phyloP scores from a whole-genome alignment of 192 early-diverging fungal species.

The Backusella mclennaniae region DNA sequence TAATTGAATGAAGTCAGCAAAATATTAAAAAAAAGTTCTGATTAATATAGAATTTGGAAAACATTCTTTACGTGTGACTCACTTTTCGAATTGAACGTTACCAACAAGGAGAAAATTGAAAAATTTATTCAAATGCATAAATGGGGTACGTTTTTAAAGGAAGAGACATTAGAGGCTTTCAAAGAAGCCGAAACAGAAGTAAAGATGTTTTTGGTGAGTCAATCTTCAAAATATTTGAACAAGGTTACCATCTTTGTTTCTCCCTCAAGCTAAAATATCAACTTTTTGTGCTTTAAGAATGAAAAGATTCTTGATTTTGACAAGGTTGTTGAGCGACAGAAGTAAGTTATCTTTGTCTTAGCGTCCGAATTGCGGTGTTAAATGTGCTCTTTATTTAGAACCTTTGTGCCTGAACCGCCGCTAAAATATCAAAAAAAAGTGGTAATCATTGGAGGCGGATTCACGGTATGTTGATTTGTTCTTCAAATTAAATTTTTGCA shows the following conservation, averaged over 20 bases:
- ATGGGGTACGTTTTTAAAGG: constrained; percentile 10
- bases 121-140: constrained; percentile 2
- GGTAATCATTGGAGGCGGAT: constrained; percentile 41
- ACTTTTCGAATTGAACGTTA: constrained; percentile 31
- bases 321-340: neutral
- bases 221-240: neutral
- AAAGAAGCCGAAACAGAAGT: constrained; percentile 25
- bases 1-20: neutral
- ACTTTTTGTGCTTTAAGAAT: neutral
- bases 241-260: neutral
- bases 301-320: constrained; percentile 11
- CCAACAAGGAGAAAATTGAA: constrained; percentile 7
- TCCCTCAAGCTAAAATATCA: neutral
- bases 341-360: constrained; percentile 9
- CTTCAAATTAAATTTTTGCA: neutral
- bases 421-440: constrained; percentile 28
- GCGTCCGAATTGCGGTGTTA: neutral
- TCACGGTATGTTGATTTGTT: constrained; percentile 24
- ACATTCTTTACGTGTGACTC: constrained; percentile 27
- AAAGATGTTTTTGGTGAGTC: constrained; percentile 17
- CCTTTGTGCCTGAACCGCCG: neutral
- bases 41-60: constrained; percentile 28
- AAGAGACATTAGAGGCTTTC: constrained; percentile 10
- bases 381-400: neutral
- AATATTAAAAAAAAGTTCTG: neutral